Conservation (phyloP, 1,284 basidiomycete genomes). For the Sanguinoderma infundibulare region DNA sequence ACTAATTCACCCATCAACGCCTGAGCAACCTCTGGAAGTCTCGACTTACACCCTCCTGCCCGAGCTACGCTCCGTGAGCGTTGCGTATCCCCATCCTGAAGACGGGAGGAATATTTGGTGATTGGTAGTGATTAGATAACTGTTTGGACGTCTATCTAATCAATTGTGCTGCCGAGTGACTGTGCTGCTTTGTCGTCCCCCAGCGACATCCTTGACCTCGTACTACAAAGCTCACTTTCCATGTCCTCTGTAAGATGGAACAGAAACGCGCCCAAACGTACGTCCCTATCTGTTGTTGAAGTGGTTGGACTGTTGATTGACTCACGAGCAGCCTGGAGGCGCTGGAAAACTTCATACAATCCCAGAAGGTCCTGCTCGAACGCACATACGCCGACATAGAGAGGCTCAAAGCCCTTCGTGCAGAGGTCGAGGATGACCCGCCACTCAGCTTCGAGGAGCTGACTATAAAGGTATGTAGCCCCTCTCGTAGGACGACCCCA, state of each 20-base stretch:
- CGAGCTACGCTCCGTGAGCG: no score
- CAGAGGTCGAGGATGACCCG: slow-evolving; percentile 38
- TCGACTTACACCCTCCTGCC: no score
- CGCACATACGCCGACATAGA: slow-evolving; percentile 65
- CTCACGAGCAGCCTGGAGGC: slow-evolving; percentile 56
- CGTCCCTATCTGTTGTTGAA: slow-evolving; percentile 22
- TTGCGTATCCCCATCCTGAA: no score
- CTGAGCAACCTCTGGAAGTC: no score
- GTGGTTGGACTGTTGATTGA: background rate
- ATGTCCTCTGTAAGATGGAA: slow-evolving; percentile 49
- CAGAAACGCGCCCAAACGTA: slow-evolving; percentile 63
- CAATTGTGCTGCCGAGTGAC: no score
- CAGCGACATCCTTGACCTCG: background rate
- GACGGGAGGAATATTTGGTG: no score
- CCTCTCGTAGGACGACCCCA: background rate
- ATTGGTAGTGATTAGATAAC: no score
- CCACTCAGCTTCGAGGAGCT: slow-evolving; percentile 36
- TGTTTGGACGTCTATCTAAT: no score
- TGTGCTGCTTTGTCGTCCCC: background rate
- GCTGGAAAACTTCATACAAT: slow-evolving; percentile 65
- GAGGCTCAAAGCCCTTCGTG: slow-evolving; percentile 49
- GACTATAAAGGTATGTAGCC: slow-evolving; percentile 38
- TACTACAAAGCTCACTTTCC: slow-evolving; percentile 17
- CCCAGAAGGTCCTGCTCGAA: slow-evolving; percentile 59
- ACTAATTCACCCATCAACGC: no score